Percentiles rank a stretch among this genome's conserved stretches.
Evolutionary conservation across 129 eudicot species (phyloP).

Genomic region (Pittosporum tobira): DNA sequence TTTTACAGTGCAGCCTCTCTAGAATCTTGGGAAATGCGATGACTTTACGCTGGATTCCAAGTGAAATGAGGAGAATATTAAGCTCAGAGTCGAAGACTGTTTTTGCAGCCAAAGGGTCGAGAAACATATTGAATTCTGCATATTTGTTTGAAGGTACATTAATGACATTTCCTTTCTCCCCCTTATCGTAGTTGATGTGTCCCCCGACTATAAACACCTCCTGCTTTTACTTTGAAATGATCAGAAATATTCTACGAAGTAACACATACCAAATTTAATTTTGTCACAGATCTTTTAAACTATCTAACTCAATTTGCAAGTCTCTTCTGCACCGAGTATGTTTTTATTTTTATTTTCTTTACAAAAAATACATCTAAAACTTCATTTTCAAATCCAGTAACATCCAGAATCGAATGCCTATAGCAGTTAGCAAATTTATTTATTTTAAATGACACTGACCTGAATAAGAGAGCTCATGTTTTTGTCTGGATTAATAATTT

Average conservation of each 20-base stretch:
- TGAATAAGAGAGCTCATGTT: constrained; percentile 36
- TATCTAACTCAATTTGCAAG: too few relatives aligned
- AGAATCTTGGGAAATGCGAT: constrained; percentile 26
- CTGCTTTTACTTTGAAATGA: too few relatives aligned
- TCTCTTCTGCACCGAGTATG: too few relatives aligned
- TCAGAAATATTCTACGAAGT: too few relatives aligned
- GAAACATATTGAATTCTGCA: constrained; percentile 73
- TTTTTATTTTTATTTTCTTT: too few relatives aligned
- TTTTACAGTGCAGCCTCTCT: constrained; percentile 18
- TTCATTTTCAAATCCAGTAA: too few relatives aligned
- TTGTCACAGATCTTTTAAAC: too few relatives aligned
- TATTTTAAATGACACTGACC: too few relatives aligned
- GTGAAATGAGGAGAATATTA: constrained; percentile 55
- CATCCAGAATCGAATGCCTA: too few relatives aligned
- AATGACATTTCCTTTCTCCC: constrained; percentile 53
- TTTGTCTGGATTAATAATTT: constrained; percentile 45
- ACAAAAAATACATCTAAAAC: too few relatives aligned
- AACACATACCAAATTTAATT: too few relatives aligned
- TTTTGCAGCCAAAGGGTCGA: constrained; percentile 79
- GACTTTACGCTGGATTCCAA: constrained; percentile 38
- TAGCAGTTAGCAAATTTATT: too few relatives aligned
- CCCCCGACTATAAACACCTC: constrained; percentile 67
- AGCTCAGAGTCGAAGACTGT: constrained; percentile 47
- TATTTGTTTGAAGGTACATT: constrained; percentile 51
- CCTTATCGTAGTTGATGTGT: constrained; percentile 24